These are phyloP conservation scores for Dendrobium huoshanense DNA, from an alignment of 106 monocot genomes.

Conservation along the genomic window DNA sequence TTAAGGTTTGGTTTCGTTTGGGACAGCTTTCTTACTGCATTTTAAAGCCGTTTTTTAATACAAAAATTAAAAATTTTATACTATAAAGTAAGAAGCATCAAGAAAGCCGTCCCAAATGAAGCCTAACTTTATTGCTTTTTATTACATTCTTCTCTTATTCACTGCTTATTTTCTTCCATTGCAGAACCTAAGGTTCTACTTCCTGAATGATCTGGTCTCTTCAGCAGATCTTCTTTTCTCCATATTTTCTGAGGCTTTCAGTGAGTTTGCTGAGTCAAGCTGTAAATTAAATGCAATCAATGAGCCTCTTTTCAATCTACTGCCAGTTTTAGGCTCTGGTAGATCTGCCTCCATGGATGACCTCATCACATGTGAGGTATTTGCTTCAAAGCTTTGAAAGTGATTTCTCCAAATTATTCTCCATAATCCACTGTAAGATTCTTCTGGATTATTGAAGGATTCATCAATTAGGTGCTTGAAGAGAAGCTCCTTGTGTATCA, in stretches of 20 bases:
- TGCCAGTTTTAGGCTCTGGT: conserved; percentile 69
- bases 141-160: too few species aligned
- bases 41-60: too few species aligned
- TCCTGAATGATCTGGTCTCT: conserved; percentile 12
- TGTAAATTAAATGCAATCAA: background rate
- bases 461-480: background rate
- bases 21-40: too few species aligned
- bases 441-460: too few species aligned
- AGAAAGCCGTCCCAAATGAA: too few species aligned
- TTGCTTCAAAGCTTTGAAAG: conserved; percentile 49
- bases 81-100: too few species aligned
- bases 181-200: conserved; percentile 81
- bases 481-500: background rate
- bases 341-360: conserved; percentile 53
- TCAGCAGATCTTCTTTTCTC: conserved; percentile 21
- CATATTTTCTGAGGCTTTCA: conserved; percentile 35
- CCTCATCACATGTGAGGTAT: conserved; percentile 76
- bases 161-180: background rate
- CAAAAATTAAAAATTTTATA: too few species aligned
- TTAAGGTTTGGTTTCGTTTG: too few species aligned
- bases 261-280: conserved; percentile 31
- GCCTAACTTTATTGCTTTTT: too few species aligned
- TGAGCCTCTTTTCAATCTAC: conserved; percentile 42
- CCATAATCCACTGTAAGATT: too few species aligned
- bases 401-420: too few species aligned